Conservation (phyloP, 1,139 yeast species). For the Groenewaldozyma auringiensis region DNA sequence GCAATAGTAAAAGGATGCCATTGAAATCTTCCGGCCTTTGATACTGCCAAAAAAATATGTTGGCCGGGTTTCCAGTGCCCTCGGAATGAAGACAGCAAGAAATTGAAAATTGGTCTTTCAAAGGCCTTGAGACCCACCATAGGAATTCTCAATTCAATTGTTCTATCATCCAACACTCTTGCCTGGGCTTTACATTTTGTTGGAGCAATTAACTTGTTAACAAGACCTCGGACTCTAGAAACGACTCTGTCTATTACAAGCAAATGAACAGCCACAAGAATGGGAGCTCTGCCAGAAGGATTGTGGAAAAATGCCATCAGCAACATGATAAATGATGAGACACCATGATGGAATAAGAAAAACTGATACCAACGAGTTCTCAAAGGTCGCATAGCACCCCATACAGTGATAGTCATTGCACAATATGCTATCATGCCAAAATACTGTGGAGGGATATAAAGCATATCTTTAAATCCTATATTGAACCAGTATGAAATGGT, state of each 20-base stretch:
- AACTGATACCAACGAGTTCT: slow-evolving; percentile 40
- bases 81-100: slow-evolving; percentile 15
- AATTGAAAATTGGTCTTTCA: slow-evolving; percentile 29
- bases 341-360: slow-evolving; percentile 40
- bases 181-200: slow-evolving; percentile 37
- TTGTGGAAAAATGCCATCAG: slow-evolving; percentile 41
- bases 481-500: slow-evolving; percentile 38
- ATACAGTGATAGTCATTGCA: slow-evolving; percentile 34
- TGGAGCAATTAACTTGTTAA: slow-evolving; percentile 36
- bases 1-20: slow-evolving; percentile 45
- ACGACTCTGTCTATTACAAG: slow-evolving; percentile 41
- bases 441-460: slow-evolving; percentile 43
- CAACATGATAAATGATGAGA: slow-evolving; percentile 39
- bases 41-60: slow-evolving; percentile 39
- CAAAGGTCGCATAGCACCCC: slow-evolving; percentile 36
- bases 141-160: slow-evolving; percentile 37
- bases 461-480: slow-evolving; percentile 36
- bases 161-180: slow-evolving; percentile 38
- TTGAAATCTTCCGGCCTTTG: slow-evolving; percentile 35
- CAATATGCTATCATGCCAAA: slow-evolving; percentile 45
- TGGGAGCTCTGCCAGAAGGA: slow-evolving; percentile 32
- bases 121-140: slow-evolving; percentile 19
- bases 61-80: slow-evolving; percentile 46
- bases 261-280: slow-evolving; percentile 40
- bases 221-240: slow-evolving; percentile 29